phyloP scores from a whole-genome alignment of 2,329 filamentous ascomycete species.

The Xylaria sp. region DNA sequence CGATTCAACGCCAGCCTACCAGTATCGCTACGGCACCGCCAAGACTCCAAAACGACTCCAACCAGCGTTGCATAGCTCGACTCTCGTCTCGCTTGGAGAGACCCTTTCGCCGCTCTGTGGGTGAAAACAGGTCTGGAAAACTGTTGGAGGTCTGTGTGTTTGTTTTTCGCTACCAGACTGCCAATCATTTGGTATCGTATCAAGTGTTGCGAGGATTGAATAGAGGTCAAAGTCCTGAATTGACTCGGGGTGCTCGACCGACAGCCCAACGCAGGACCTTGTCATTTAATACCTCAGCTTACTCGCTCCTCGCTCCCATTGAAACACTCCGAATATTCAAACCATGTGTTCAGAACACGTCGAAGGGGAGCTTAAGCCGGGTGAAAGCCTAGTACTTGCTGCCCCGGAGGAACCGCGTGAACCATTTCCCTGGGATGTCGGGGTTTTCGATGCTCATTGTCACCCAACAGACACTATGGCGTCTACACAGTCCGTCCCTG shows the following conservation, averaged over 20 bases:
- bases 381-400: slow-evolving; percentile 8
- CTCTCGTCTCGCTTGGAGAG: too few relatives aligned
- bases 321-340: neutral
- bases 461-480: slow-evolving; percentile 76
- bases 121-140: neutral
- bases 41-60: too few relatives aligned
- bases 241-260: neutral
- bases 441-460: slow-evolving; percentile 74
- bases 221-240: neutral
- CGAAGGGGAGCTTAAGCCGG: slow-evolving; percentile 13
- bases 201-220: neutral
- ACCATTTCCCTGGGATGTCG: slow-evolving; percentile 63
- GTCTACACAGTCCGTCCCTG: slow-evolving; percentile 50
- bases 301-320: neutral
- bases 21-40: too few relatives aligned
- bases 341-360: slow-evolving; percentile 28
- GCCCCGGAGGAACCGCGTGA: slow-evolving; percentile 15
- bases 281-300: neutral
- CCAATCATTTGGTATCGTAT: neutral
- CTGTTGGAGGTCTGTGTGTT: neutral
- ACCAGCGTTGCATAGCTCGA: too few relatives aligned
- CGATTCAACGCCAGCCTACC: too few relatives aligned
- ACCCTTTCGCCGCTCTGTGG: neutral
- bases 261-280: too few relatives aligned
- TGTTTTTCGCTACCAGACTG: neutral